Percentiles rank a stretch among this genome's conserved stretches.
phyloP scores from a whole-genome alignment of 495 filamentous ascomycete genomes.

The Delitschia confertaspora region DNA sequence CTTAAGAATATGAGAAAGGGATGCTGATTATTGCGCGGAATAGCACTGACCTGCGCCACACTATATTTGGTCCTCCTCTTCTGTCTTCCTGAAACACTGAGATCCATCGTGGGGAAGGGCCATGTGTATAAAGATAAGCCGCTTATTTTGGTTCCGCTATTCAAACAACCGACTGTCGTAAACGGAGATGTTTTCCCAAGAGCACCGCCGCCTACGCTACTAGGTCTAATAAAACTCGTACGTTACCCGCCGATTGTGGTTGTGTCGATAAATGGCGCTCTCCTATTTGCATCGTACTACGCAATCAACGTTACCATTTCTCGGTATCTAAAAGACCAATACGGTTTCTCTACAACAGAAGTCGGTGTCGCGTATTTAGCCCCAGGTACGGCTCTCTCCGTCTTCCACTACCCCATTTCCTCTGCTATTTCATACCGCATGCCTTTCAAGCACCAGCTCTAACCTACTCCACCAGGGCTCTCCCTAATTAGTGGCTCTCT shows the following conservation, averaged over 20 bases:
- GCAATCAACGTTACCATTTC: constrained; percentile 28
- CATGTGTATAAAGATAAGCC: constrained; percentile 5
- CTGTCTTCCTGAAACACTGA: constrained; percentile 33
- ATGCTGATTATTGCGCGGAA: not conserved
- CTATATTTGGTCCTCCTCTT: constrained; percentile 30
- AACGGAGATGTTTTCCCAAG: constrained; percentile 18
- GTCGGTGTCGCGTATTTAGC: constrained; percentile 30
- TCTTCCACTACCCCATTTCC: not conserved
- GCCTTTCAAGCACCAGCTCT: too few relatives aligned
- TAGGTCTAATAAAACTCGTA: constrained; percentile 22
- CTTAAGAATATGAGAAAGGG: not conserved
- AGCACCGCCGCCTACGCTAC: constrained; percentile 28
- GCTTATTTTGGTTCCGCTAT: constrained; percentile 16
- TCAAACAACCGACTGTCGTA: constrained; percentile 10
- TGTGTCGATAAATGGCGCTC: constrained; percentile 31
- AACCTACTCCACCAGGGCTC: too few relatives aligned
- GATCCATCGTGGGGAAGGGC: constrained; percentile 31
- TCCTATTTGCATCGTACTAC: constrained; percentile 30
- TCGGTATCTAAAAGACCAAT: constrained; percentile 25
- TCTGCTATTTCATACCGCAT: not conserved
- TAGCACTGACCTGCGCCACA: constrained; percentile 24
- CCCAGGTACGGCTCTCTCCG: constrained; percentile 16
- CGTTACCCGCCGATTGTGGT: constrained; percentile 27
- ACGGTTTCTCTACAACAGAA: constrained; percentile 27
- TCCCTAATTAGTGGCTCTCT: too few relatives aligned